phyloP scores from a whole-genome alignment of 106 monocot genomes.

The Platanthera zijinensis region DNA sequence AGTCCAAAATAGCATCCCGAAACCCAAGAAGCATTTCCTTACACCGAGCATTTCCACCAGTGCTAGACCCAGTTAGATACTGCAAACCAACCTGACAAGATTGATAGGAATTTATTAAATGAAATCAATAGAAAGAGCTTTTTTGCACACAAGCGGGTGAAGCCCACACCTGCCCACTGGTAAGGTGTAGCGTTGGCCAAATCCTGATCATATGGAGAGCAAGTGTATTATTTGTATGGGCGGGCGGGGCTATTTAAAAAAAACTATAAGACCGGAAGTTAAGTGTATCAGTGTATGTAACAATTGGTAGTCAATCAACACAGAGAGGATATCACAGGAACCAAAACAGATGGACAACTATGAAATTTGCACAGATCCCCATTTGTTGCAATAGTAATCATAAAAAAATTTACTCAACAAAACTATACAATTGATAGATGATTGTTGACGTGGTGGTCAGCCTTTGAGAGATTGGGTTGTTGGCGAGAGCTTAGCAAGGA shows the following conservation, averaged over 20 bases:
- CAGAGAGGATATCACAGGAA: neutral
- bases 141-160: neutral
- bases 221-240: neutral
- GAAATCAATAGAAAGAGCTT: neutral
- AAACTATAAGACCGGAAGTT: neutral
- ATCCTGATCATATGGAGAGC: too few species aligned
- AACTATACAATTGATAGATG: neutral
- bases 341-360: neutral
- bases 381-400: neutral
- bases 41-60: constrained; percentile 91
- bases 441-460: too few species aligned
- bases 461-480: too few species aligned
- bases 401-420: neutral
- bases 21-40: constrained; percentile 95
- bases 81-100: constrained; percentile 82
- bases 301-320: neutral
- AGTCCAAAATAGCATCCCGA: constrained; percentile 68
- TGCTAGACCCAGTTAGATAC: constrained; percentile 63
- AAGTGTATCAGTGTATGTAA: neutral
- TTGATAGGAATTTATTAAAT: constrained; percentile 7
- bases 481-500: too few species aligned
- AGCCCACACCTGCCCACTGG: too few species aligned
- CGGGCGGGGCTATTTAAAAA: neutral
- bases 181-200: too few species aligned
- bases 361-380: neutral